Conservation (phyloP, 208 protist species). For the Lotmaria passim region DNA sequence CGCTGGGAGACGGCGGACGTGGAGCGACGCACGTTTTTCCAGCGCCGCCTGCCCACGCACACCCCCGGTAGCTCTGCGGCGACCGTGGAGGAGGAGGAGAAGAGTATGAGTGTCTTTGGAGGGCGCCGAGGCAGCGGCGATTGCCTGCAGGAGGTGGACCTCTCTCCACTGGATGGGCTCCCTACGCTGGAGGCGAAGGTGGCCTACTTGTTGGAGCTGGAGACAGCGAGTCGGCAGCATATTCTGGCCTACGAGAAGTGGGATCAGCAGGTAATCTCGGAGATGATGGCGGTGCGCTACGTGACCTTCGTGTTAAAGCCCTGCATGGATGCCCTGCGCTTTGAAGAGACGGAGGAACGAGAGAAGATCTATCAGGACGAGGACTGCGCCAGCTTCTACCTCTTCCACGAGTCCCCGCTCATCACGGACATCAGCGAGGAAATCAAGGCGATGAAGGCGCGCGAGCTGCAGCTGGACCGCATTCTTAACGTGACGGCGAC, state of each 20-base stretch:
- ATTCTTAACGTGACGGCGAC: slow-evolving; percentile 8
- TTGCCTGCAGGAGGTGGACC: slow-evolving; percentile 2
- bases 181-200: slow-evolving; percentile 22
- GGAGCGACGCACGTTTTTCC: slow-evolving; percentile 28
- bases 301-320: slow-evolving; percentile 80
- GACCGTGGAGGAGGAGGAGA: neutral
- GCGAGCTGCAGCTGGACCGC: slow-evolving; percentile 49
- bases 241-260: slow-evolving; percentile 59
- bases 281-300: slow-evolving; percentile 84
- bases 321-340: slow-evolving; percentile 63
- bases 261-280: slow-evolving; percentile 57
- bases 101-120: too few species aligned
- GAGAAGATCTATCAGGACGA: slow-evolving; percentile 51
- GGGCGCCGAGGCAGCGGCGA: neutral
- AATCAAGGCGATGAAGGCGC: slow-evolving; percentile 42
- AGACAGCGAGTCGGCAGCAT: slow-evolving; percentile 53
- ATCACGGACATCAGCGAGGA: slow-evolving; percentile 36
- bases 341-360: slow-evolving; percentile 44
- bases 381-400: slow-evolving; percentile 55
- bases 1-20: slow-evolving; percentile 25
- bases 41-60: neutral
- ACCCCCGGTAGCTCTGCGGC: too few species aligned
- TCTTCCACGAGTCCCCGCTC: slow-evolving; percentile 53
- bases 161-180: slow-evolving; percentile 30
- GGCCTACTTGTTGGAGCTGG: slow-evolving; percentile 42